A percentile compares a stretch with the other conserved stretches of the same genome.
phyloP scores from a whole-genome alignment of 2,329 filamentous ascomycete genomes.

The Fusarium nygamai region DNA sequence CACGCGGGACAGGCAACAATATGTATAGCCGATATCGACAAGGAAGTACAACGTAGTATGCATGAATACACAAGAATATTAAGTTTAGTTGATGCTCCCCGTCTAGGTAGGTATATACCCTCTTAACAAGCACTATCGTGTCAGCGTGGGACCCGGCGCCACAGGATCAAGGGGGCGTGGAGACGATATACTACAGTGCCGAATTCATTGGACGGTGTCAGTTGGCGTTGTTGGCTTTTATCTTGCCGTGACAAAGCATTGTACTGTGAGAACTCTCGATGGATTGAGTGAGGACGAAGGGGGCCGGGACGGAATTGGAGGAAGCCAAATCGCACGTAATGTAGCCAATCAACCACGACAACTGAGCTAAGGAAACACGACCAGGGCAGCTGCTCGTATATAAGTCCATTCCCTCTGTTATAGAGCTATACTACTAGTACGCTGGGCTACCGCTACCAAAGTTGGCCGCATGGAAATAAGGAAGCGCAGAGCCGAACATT shows the following conservation, averaged over 20 bases:
- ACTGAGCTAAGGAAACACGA: neutral
- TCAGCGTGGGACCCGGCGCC: constrained; percentile 17
- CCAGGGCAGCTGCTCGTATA: constrained; percentile 9
- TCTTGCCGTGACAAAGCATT: neutral
- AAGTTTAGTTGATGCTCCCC: neutral
- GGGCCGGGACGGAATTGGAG: neutral
- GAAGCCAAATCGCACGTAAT: neutral
- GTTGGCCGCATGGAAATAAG: constrained; percentile 5
- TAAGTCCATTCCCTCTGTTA: constrained; percentile 5
- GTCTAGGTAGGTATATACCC: neutral
- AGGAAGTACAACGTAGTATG: constrained; percentile 11
- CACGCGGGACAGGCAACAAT: constrained; percentile 15
- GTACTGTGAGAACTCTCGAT: neutral
- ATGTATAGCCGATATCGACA: constrained; percentile 8
- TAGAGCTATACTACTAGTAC: neutral
- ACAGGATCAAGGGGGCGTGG: constrained; percentile 25
- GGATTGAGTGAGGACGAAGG: neutral
- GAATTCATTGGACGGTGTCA: neutral
- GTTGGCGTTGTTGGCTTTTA: constrained; percentile 2
- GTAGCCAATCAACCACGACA: constrained; percentile 5
- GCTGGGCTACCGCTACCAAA: neutral
- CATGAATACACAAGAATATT: constrained; percentile 10
- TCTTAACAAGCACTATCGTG: constrained; percentile 28
- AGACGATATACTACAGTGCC: neutral
- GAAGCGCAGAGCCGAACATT: neutral